Evolutionary conservation across 1,284 basidiomycete species (phyloP), one percentile per base, ranked within the genome.

Genomic region (Boletus semigastroideus): DNA sequence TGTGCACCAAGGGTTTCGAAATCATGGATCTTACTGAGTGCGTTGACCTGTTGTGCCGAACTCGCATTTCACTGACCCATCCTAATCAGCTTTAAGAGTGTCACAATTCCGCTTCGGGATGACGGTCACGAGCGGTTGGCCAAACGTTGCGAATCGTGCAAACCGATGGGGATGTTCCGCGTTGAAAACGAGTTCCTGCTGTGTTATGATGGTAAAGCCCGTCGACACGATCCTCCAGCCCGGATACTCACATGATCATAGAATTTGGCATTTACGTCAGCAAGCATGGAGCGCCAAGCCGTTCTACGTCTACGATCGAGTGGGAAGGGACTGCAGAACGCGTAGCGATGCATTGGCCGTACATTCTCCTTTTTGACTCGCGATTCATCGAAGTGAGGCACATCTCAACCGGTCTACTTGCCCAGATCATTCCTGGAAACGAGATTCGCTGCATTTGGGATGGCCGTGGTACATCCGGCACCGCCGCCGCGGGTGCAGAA

Each of bases 341-440:
- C 39, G 91, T 94, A 27, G 92, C 92, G 0, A 87, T 91, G 73
- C 92, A 94, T 62, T 84, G 88, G 45, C 92, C 93, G 0, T 95
- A 94, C 62, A 79, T 98, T 46, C 79, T 98, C 17, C 85, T 96
- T 33, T 94, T 98, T 71, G 93, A 96, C 67, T 78, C 84, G 16
- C 86, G 91, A 28, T 98, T 98, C 73, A 89, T 98, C 65, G 95
- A 98, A 72, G 83, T 98, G 39, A 84, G 95, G 30, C 89, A 97
- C 65, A 82, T 89, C 59, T 75, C 89, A 58, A 92, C 87, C 0
- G 94, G 93, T 13, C 85, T 90, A 9, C 79, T 98, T 11, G 82
- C 88, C 1, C 95, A 98, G 70, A 93, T 98, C 68, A 91, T 98
- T 57, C 80, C 84, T 1, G 88, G 87, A 22, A 79, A 78, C 52